Evolutionary conservation across 140 eudicot genomes (phyloP).

Genomic region (Anethum foeniculum): DNA sequence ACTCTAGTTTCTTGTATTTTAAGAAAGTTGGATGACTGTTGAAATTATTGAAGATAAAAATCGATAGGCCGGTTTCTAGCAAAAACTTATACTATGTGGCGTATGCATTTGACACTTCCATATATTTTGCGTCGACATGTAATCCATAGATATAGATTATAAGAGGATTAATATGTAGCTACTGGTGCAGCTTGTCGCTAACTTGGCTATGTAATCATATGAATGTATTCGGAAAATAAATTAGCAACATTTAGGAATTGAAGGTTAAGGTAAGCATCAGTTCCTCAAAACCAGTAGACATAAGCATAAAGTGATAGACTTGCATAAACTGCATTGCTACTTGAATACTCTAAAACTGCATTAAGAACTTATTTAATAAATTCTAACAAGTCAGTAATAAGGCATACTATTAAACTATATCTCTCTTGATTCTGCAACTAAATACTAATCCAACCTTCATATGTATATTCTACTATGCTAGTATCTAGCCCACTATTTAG

Average conservation of each 20-base stretch:
- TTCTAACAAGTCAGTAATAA: neutral
- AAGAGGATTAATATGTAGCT: neutral
- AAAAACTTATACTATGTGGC: no score
- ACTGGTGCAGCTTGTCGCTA: neutral
- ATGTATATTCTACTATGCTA: neutral
- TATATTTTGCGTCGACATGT: neutral
- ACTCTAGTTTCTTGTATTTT: neutral
- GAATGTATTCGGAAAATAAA: neutral
- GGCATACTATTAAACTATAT: neutral
- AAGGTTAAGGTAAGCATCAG: no score
- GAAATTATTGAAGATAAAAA: neutral
- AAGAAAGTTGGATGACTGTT: neutral
- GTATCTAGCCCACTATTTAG: neutral
- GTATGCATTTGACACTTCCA: neutral
- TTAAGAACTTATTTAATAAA: neutral
- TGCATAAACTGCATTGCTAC: neutral
- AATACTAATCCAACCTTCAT: neutral
- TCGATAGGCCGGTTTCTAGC: neutral
- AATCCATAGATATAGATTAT: neutral
- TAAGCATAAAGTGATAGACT: neutral
- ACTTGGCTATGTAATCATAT: neutral
- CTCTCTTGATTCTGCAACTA: neutral
- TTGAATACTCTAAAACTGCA: neutral
- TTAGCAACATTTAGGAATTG: no score
- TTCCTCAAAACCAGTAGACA: neutral